Evolutionary conservation across 768 basidiomycete species (phyloP).

Genomic region (Panus rudis): DNA sequence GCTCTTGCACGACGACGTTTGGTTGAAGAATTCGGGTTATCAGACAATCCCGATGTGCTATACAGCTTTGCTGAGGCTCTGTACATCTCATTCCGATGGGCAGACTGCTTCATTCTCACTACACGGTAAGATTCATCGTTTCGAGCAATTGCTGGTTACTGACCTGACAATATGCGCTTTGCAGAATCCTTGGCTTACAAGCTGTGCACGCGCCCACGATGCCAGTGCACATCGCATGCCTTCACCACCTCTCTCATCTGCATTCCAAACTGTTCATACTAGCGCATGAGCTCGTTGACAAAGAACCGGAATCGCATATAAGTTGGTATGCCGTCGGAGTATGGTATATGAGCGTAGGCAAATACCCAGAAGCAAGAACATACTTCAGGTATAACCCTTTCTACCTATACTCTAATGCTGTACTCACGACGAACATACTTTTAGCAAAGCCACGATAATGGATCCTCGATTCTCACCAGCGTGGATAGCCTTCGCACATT

Average conservation of each 20-base stretch:
- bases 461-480: conserved; percentile 94
- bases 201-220: conserved; percentile 84
- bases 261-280: conserved; percentile 93
- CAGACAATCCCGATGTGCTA: conserved; percentile 89
- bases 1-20: conserved; percentile 71
- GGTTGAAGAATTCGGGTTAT: conserved; percentile 74
- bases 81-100: conserved; percentile 85
- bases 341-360: conserved; percentile 84
- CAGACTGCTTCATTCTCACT: conserved; percentile 89
- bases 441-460: conserved; percentile 92
- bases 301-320: conserved; percentile 85
- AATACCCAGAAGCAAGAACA: conserved; percentile 87
- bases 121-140: conserved; percentile 42
- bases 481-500: conserved; percentile 97
- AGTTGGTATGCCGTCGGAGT: conserved; percentile 99
- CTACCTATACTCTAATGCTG: not conserved
- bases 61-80: conserved; percentile 87
- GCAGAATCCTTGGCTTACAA: conserved; percentile 79
- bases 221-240: conserved; percentile 94
- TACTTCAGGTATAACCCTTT: conserved; percentile 82
- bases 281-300: conserved; percentile 93
- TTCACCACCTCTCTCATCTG: conserved; percentile 90
- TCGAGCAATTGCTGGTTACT: not conserved
- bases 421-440: not conserved
- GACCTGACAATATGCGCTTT: not conserved